A percentile compares a stretch with the other conserved stretches of the same genome.
Conservation (phyloP, 2,329 filamentous ascomycete species). For the Magnaporthales sp. region DNA sequence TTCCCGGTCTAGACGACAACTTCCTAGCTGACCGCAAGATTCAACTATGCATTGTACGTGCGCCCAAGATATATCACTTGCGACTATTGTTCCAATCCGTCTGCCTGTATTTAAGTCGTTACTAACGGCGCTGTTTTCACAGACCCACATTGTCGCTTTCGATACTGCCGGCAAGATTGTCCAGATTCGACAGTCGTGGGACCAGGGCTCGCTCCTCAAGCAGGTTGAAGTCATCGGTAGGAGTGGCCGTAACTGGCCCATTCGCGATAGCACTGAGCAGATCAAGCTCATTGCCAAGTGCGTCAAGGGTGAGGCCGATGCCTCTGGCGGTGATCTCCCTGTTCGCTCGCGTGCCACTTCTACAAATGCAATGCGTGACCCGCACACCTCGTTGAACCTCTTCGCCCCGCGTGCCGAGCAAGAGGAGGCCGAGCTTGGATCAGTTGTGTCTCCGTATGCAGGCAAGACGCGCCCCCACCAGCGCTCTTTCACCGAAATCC, state of each 20-base stretch:
- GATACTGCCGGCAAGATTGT: slow-evolving; percentile 67
- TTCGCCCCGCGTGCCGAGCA: slow-evolving; percentile 60
- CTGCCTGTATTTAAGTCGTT: background rate
- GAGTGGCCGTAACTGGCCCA: slow-evolving; percentile 88
- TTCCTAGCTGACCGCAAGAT: slow-evolving; percentile 79
- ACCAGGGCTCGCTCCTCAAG: slow-evolving; percentile 87
- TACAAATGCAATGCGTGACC: slow-evolving; percentile 48
- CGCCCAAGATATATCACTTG: slow-evolving; percentile 2
- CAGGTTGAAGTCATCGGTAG: slow-evolving; percentile 89
- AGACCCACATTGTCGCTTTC: slow-evolving; percentile 88
- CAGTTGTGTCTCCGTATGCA: slow-evolving; percentile 35
- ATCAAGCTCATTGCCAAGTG: slow-evolving; percentile 62
- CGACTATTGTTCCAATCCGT: background rate
- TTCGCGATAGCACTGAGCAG: slow-evolving; percentile 80
- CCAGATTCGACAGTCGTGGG: slow-evolving; percentile 88
- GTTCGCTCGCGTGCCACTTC: slow-evolving; percentile 42
- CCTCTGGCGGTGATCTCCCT: slow-evolving; percentile 19
- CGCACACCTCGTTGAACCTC: slow-evolving; percentile 64
- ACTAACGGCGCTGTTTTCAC: slow-evolving; percentile 1
- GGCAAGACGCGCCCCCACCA: slow-evolving; percentile 46
- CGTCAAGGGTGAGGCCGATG: slow-evolving; percentile 27
- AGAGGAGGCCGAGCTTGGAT: slow-evolving; percentile 37
- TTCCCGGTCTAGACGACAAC: slow-evolving; percentile 88
- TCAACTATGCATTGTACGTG: slow-evolving; percentile 69
- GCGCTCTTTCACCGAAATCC: slow-evolving; percentile 65